A percentile compares a stretch with the other conserved stretches of the same genome.
These are phyloP conservation scores for Pterocarpus santalinus DNA, from an alignment of 306 rosid genomes.

Conservation along the genomic window DNA sequence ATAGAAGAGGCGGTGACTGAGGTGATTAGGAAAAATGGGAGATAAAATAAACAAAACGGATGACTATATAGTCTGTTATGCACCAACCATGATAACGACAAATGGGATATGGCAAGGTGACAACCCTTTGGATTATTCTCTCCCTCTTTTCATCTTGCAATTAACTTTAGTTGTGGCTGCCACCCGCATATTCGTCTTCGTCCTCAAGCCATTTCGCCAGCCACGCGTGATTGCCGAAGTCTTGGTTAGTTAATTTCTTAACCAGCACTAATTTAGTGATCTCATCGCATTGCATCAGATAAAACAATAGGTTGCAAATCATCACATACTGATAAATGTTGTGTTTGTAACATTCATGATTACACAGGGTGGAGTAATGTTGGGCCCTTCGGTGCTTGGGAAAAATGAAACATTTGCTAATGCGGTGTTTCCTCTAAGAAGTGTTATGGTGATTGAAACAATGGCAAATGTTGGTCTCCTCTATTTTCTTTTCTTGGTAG, in stretches of 20 bases:
- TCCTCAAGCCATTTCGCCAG: constrained; percentile 90
- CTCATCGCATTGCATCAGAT: not conserved
- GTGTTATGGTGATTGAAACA: constrained; percentile 88
- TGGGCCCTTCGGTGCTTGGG: constrained; percentile 91
- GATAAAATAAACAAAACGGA: constrained; percentile 22
- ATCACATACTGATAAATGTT: not conserved
- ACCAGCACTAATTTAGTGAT: not conserved
- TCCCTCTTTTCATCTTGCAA: constrained; percentile 92
- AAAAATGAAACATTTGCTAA: constrained; percentile 55
- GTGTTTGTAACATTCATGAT: constrained; percentile 8
- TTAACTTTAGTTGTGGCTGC: constrained; percentile 70
- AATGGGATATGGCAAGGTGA: constrained; percentile 98
- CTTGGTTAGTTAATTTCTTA: constrained; percentile 58
- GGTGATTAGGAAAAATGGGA: constrained; percentile 13
- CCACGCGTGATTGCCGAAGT: constrained; percentile 95
- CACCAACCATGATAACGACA: constrained; percentile 91
- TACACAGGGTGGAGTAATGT: constrained; percentile 79
- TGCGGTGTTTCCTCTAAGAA: constrained; percentile 74
- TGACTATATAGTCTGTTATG: constrained; percentile 71
- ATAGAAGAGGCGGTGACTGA: not conserved
- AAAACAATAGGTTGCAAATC: not conserved
- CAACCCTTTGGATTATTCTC: constrained; percentile 91
- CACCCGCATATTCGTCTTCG: constrained; percentile 72
- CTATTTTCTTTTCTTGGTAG: constrained; percentile 82
- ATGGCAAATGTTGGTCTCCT: constrained; percentile 93